phyloP scores from a whole-genome alignment of 257 asterid genomes.

The Linderniella brevidens region DNA sequence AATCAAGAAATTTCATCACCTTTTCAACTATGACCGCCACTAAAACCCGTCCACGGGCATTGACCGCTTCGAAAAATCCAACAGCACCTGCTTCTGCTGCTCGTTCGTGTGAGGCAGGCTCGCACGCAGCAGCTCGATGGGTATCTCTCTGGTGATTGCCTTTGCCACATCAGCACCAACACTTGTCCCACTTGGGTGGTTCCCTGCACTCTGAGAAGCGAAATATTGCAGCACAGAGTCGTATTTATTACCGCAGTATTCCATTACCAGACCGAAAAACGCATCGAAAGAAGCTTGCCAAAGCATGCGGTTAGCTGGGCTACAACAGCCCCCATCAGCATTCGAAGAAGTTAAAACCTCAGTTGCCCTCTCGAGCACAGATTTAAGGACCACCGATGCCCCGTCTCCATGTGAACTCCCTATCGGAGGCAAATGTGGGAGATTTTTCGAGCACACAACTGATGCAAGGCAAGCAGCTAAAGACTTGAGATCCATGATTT shows the following conservation, averaged over 20 bases:
- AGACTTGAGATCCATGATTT: constrained; percentile 47
- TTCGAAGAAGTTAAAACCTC: constrained; percentile 30
- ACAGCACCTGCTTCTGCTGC: constrained; percentile 38
- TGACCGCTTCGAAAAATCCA: constrained; percentile 48
- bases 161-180: constrained; percentile 34
- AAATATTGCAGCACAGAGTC: constrained; percentile 38
- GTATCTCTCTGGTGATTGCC: constrained; percentile 52
- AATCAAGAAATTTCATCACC: too few relatives aligned
- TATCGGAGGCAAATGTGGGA: constrained; percentile 55
- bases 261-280: constrained; percentile 40
- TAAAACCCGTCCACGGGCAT: constrained; percentile 18
- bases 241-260: constrained; percentile 54
- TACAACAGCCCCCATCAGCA: constrained; percentile 33
- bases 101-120: constrained; percentile 68
- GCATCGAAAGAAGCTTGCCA: constrained; percentile 88
- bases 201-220: constrained; percentile 25
- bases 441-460: constrained; percentile 56
- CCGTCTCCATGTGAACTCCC: constrained; percentile 64
- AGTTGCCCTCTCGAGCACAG: constrained; percentile 61
- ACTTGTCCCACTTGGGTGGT: constrained; percentile 10
- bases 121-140: constrained; percentile 56
- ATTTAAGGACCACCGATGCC: constrained; percentile 46
- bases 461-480: constrained; percentile 73
- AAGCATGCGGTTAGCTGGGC: constrained; percentile 27
- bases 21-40: too few relatives aligned